phyloP scores from a whole-genome alignment of 2,329 filamentous ascomycete species.

The Apiospora aurea region DNA sequence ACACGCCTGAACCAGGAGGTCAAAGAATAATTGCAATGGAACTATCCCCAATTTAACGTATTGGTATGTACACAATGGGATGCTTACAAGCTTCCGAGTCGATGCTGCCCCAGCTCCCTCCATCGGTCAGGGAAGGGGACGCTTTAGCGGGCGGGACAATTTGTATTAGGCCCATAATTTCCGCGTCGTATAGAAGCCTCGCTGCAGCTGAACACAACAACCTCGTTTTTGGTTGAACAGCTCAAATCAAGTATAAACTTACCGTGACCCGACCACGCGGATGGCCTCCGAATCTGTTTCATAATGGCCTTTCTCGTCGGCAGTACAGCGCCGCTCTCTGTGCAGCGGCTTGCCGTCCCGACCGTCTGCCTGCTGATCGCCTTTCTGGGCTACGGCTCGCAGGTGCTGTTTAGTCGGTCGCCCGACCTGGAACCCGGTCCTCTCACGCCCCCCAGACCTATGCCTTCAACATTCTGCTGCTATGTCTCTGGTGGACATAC shows the following conservation, averaged over 20 bases:
- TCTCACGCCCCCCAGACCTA: conserved; percentile 62
- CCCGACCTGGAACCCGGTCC: conserved; percentile 67
- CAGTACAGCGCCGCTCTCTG: conserved; percentile 36
- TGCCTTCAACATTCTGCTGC: conserved; percentile 71
- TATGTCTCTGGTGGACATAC: conserved; percentile 74
- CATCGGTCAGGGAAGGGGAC: neutral
- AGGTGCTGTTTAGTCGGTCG: conserved; percentile 70
- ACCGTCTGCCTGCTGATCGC: conserved; percentile 69
- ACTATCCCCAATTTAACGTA: too few relatives aligned
- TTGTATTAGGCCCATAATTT: conserved; percentile 16
- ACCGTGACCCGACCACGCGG: neutral
- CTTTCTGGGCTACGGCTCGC: conserved; percentile 76
- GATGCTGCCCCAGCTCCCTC: neutral
- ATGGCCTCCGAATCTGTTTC: neutral
- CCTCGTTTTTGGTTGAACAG: neutral
- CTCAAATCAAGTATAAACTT: neutral
- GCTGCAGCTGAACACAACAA: neutral
- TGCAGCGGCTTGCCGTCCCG: conserved; percentile 71
- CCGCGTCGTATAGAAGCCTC: neutral
- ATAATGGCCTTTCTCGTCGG: conserved; percentile 43
- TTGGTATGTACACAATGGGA: too few relatives aligned
- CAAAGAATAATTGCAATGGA: neutral
- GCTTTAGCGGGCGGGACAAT: neutral
- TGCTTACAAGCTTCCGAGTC: too few relatives aligned
- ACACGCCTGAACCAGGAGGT: neutral